phyloP scores from a whole-genome alignment of 1,284 basidiomycete species.

The Cryptococcus depauperatus region DNA sequence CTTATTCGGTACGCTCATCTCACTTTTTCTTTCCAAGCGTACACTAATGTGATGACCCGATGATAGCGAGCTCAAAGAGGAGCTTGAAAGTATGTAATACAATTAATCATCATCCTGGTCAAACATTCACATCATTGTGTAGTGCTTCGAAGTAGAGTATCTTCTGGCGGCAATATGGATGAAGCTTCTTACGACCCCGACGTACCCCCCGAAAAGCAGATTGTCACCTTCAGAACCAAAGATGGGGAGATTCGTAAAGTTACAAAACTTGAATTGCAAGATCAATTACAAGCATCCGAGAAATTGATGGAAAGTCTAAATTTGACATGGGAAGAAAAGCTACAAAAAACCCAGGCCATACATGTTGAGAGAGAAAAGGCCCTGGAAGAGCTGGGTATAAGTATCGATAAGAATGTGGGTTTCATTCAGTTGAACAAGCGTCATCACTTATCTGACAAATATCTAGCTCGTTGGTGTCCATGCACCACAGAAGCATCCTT shows the following conservation, averaged over 20 bases:
- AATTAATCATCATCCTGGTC: not conserved
- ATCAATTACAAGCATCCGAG: slow-evolving; percentile 91
- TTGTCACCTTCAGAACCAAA: slow-evolving; percentile 88
- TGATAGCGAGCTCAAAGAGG: slow-evolving; percentile 96
- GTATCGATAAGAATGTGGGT: slow-evolving; percentile 78
- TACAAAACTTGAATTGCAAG: slow-evolving; percentile 91
- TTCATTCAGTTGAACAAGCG: not conserved
- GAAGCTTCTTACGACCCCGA: slow-evolving; percentile 80
- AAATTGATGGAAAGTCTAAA: slow-evolving; percentile 94
- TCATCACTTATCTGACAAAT: no score
- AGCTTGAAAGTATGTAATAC: slow-evolving; percentile 65
- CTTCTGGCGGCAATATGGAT: slow-evolving; percentile 50
- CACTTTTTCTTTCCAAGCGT: no score
- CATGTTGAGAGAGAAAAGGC: slow-evolving; percentile 96
- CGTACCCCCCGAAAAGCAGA: slow-evolving; percentile 88
- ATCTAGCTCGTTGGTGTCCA: slow-evolving; percentile 55
- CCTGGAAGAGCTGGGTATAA: slow-evolving; percentile 92
- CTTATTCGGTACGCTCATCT: slow-evolving; percentile 53
- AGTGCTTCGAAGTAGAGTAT: slow-evolving; percentile 33
- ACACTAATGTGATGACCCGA: slow-evolving; percentile 45
- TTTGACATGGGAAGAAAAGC: slow-evolving; percentile 96
- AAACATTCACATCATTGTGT: not conserved
- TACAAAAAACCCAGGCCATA: slow-evolving; percentile 83
- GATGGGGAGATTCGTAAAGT: slow-evolving; percentile 91
- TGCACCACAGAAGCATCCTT: slow-evolving; percentile 99